These are phyloP conservation scores for Phialophora verrucosa DNA, from an alignment of 2,329 filamentous ascomycete genomes.

Conservation along the genomic window DNA sequence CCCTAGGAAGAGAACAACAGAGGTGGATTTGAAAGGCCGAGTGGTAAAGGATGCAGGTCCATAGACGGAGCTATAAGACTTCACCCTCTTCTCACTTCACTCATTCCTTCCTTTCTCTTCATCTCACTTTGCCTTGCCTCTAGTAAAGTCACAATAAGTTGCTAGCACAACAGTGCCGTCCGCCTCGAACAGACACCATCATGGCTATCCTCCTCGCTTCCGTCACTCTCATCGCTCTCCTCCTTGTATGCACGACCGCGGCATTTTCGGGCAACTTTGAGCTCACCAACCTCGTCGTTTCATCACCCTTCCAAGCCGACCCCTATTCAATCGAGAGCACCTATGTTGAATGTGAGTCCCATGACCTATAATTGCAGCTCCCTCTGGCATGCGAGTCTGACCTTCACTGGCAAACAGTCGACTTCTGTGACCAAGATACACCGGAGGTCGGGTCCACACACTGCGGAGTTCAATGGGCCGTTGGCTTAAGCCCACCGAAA, in stretches of 20 bases:
- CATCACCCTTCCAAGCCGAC: constrained; percentile 35
- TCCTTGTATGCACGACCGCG: constrained; percentile 16
- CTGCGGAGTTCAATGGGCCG: constrained; percentile 37
- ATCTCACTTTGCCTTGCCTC: constrained; percentile 4
- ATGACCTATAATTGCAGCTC: background rate
- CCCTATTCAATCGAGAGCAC: constrained; percentile 31
- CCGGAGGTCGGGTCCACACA: constrained; percentile 29
- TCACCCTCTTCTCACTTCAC: background rate
- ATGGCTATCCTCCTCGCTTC: constrained; percentile 16
- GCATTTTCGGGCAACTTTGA: constrained; percentile 37
- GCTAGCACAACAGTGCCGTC: background rate
- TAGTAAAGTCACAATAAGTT: background rate
- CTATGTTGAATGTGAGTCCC: constrained; percentile 32
- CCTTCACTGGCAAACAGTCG: constrained; percentile 23
- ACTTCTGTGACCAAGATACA: constrained; percentile 37
- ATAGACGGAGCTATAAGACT: constrained; percentile 7
- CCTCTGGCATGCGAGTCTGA: background rate
- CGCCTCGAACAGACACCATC: constrained; percentile 4
- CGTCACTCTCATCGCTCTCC: constrained; percentile 14
- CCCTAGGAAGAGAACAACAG: background rate
- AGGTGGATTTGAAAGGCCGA: background rate
- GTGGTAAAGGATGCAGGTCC: background rate
- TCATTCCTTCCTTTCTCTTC: constrained; percentile 2
- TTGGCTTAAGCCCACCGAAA: constrained; percentile 28
- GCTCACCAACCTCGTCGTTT: constrained; percentile 33